phyloP scores from a whole-genome alignment of 2,329 filamentous ascomycete species.

The Fusarium odoratissimum region DNA sequence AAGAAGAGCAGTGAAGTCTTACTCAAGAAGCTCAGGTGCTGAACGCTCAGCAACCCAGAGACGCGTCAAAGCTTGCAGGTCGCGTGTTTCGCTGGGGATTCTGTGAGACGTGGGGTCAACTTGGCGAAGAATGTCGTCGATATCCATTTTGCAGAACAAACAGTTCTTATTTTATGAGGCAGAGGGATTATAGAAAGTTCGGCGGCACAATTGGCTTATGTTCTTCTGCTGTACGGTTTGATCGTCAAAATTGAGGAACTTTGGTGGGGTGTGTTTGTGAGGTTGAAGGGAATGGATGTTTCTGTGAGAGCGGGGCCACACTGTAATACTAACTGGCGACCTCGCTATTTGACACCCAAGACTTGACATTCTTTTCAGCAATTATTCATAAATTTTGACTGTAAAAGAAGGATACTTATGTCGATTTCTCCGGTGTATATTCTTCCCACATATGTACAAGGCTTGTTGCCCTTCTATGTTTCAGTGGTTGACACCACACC shows the following conservation, averaged over 20 bases:
- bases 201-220: neutral
- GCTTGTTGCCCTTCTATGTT: neutral
- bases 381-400: neutral
- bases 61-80: conserved; percentile 89
- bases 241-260: conserved; percentile 7
- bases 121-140: conserved; percentile 82
- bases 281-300: conserved; percentile 19
- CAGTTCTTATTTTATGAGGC: neutral
- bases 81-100: conserved; percentile 71
- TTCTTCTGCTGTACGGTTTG: neutral
- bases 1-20: conserved; percentile 44
- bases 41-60: conserved; percentile 94
- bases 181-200: neutral
- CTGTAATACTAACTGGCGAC: neutral
- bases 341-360: neutral
- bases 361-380: neutral
- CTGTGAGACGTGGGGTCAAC: conserved; percentile 71
- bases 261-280: conserved; percentile 22
- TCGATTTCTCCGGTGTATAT: neutral
- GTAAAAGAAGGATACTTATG: no score
- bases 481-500: neutral
- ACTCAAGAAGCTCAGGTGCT: conserved; percentile 88
- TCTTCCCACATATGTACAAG: neutral
- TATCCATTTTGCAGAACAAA: conserved; percentile 68
- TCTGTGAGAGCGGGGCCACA: conserved; percentile 28